Evolutionary conservation across 768 basidiomycete genomes (phyloP).

Genomic region (Coprinopsis cinerea): DNA sequence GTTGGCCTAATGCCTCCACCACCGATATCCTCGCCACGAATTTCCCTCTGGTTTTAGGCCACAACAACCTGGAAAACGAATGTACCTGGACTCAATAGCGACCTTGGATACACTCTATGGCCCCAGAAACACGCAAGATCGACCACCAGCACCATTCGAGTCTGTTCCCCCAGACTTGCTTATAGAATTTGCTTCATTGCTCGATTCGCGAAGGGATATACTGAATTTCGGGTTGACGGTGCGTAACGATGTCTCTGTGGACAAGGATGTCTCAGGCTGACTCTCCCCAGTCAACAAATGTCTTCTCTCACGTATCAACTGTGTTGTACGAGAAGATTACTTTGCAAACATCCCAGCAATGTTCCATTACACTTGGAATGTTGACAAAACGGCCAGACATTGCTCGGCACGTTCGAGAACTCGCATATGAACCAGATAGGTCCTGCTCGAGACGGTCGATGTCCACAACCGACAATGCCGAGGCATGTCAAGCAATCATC

Average conservation of each 20-base stretch:
- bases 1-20: not conserved
- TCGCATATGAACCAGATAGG: conserved; percentile 34
- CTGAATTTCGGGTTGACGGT: conserved; percentile 57
- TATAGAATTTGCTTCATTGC: conserved; percentile 54
- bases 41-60: too few relatives aligned
- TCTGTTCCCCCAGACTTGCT: conserved; percentile 53
- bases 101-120: not conserved
- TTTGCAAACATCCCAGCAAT: conserved; percentile 53
- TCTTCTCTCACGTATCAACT: conserved; percentile 48
- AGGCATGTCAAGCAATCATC: conserved; percentile 48
- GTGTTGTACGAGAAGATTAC: conserved; percentile 55
- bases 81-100: not conserved
- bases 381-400: conserved; percentile 46
- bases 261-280: not conserved
- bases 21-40: not conserved
- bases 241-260: too few relatives aligned
- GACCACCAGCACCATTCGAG: conserved; percentile 12
- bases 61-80: too few relatives aligned
- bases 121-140: not conserved
- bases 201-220: conserved; percentile 48
- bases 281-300: conserved; percentile 41
- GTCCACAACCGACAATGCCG: conserved; percentile 25
- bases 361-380: conserved; percentile 59
- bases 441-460: conserved; percentile 15
- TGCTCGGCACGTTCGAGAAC: conserved; percentile 61